Conservation (phyloP, 257 asterid genomes). For the Nicotiana undulata region DNA sequence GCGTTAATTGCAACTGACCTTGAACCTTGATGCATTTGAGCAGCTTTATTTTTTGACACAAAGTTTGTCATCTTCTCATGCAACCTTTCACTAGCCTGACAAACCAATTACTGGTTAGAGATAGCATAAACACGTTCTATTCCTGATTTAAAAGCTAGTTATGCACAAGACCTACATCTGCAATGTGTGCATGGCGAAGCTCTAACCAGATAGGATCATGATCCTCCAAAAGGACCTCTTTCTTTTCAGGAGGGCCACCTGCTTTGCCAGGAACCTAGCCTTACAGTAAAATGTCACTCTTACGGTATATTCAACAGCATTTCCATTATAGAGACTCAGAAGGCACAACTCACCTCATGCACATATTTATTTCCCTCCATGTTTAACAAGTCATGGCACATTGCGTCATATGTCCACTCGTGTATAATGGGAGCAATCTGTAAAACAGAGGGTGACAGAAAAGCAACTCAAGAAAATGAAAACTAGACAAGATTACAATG, state of each 20-base stretch:
- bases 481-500: background rate
- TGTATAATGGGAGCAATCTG: conserved; percentile 97
- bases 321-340: conserved; percentile 10
- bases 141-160: conserved; percentile 1
- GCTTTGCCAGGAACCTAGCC: conserved; percentile 76
- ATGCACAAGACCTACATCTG: conserved; percentile 62
- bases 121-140: background rate
- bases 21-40: conserved; percentile 86
- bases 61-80: conserved; percentile 96
- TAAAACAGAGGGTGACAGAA: background rate
- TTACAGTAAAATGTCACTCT: conserved; percentile 13
- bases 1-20: conserved; percentile 39
- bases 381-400: conserved; percentile 90
- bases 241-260: conserved; percentile 80
- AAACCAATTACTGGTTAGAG: conserved; percentile 25
- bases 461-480: background rate
- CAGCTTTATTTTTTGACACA: conserved; percentile 90
- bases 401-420: conserved; percentile 99
- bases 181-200: conserved; percentile 96
- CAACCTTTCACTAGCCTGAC: conserved; percentile 88
- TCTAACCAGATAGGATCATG: conserved; percentile 99
- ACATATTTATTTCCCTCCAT: conserved; percentile 97
- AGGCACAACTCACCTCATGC: conserved; percentile 57
- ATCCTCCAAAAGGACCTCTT: conserved; percentile 96
- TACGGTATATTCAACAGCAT: conserved; percentile 10